A percentile compares a stretch with the other conserved stretches of the same genome.
phyloP scores from a whole-genome alignment of 345 rosid genomes.

The Salix viminalis region DNA sequence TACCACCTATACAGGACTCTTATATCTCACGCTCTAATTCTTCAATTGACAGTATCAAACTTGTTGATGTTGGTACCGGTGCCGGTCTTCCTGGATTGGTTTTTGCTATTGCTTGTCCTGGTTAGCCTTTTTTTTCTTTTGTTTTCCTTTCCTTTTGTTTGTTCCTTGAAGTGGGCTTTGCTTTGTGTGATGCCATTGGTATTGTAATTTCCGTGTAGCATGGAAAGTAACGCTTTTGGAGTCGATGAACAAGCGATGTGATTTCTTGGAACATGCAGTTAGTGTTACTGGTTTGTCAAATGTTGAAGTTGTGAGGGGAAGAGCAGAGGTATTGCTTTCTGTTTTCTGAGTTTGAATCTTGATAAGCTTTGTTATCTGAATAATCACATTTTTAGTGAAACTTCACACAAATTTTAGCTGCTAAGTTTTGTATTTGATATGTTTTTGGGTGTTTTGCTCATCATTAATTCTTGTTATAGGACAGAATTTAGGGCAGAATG shows the following conservation, averaged over 20 bases:
- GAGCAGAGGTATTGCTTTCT: constrained; percentile 70
- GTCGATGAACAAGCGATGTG: constrained; percentile 79
- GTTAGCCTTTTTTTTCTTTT: constrained; percentile 22
- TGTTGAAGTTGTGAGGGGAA: constrained; percentile 65
- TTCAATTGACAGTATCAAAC: constrained; percentile 35
- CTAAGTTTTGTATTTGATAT: neutral
- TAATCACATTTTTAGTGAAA: neutral
- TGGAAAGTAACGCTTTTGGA: constrained; percentile 90
- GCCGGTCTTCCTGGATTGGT: constrained; percentile 89
- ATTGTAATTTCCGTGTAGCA: constrained; percentile 28
- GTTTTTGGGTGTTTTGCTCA: neutral
- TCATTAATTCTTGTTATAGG: constrained; percentile 28
- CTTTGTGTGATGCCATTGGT: neutral
- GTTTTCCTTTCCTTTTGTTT: neutral
- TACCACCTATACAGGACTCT: constrained; percentile 51
- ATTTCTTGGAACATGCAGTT: constrained; percentile 78
- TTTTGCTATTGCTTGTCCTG: constrained; percentile 77
- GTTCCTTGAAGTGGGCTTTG: neutral
- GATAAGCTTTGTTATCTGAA: neutral
- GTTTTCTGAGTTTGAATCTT: neutral
- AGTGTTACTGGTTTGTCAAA: constrained; percentile 57
- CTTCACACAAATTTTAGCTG: neutral
- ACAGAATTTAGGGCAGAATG: constrained; percentile 70
- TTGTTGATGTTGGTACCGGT: constrained; percentile 87
- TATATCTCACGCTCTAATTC: constrained; percentile 36